A percentile compares a stretch with the other conserved stretches of the same genome.
Evolutionary conservation across 495 filamentous ascomycete species (phyloP).

Genomic region (Penicillium subrubescens): DNA sequence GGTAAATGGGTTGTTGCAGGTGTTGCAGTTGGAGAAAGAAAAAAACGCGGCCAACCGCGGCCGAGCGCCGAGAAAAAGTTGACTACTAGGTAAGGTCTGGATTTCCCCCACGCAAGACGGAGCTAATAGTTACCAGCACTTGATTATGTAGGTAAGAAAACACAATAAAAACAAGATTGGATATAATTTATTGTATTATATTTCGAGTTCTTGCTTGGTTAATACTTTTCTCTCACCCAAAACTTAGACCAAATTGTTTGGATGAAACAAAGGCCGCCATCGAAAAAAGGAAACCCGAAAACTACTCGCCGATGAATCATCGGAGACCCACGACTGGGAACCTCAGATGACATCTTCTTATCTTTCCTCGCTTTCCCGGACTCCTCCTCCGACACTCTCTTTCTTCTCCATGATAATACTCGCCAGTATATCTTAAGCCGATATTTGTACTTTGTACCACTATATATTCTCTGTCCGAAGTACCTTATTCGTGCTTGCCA

Average conservation of each 20-base stretch:
- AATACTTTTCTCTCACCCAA: background rate
- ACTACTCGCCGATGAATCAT: slow-evolving; percentile 23
- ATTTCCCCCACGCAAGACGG: slow-evolving; percentile 4
- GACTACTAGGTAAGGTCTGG: background rate
- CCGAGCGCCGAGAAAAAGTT: slow-evolving; percentile 11
- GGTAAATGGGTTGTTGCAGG: background rate
- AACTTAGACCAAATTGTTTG: background rate
- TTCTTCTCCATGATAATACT: background rate
- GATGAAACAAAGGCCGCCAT: slow-evolving; percentile 1
- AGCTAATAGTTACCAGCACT: background rate
- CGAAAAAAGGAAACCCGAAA: slow-evolving; percentile 1
- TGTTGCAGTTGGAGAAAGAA: slow-evolving; percentile 10
- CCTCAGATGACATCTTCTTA: slow-evolving; percentile 24
- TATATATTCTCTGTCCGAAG: background rate
- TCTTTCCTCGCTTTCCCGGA: slow-evolving; percentile 14
- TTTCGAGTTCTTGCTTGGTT: background rate
- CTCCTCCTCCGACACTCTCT: slow-evolving; percentile 10
- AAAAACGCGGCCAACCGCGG: slow-evolving; percentile 30
- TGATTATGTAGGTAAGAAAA: background rate
- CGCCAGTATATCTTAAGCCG: slow-evolving; percentile 9
- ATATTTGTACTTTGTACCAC: background rate
- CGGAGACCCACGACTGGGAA: slow-evolving; percentile 24
- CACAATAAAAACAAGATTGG: background rate
- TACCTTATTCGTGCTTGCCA: slow-evolving; percentile 19
- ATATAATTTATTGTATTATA: too few relatives aligned